Conservation (phyloP, 164 flowering plant species). For the Chloranthus sessilifolius region DNA sequence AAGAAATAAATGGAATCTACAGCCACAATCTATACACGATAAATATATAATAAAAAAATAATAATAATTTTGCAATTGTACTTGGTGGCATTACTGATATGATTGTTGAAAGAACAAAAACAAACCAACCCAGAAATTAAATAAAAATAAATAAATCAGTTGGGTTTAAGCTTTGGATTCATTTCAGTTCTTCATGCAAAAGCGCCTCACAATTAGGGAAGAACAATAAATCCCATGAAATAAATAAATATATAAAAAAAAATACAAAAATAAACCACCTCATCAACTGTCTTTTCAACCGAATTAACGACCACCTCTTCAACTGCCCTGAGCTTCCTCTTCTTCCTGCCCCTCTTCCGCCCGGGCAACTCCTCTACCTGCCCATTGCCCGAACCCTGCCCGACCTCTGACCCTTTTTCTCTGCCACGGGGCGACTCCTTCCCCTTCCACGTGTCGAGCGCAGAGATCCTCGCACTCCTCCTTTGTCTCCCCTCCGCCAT, state of each 20-base stretch:
- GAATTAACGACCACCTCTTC: slow-evolving; percentile 20
- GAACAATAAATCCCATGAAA: background rate
- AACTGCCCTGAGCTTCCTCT: slow-evolving; percentile 8
- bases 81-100: no score
- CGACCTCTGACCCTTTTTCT: background rate
- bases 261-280: slow-evolving; percentile 3
- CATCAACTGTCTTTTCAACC: slow-evolving; percentile 4
- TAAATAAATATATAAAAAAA: background rate
- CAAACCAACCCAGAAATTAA: no score
- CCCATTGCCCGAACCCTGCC: slow-evolving; percentile 2
- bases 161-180: no score
- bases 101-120: no score
- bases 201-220: no score
- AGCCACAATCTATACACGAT: no score
- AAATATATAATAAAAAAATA: no score
- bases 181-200: no score
- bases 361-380: slow-evolving; percentile 4
- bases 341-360: slow-evolving; percentile 18
- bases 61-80: no score
- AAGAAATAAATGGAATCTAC: no score
- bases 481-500: slow-evolving; percentile 29
- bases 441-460: slow-evolving; percentile 18
- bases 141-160: no score
- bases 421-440: background rate
- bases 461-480: slow-evolving; percentile 30